phyloP scores from a whole-genome alignment of 2,329 filamentous ascomycete genomes.

The Hymenoscyphus repandus region DNA sequence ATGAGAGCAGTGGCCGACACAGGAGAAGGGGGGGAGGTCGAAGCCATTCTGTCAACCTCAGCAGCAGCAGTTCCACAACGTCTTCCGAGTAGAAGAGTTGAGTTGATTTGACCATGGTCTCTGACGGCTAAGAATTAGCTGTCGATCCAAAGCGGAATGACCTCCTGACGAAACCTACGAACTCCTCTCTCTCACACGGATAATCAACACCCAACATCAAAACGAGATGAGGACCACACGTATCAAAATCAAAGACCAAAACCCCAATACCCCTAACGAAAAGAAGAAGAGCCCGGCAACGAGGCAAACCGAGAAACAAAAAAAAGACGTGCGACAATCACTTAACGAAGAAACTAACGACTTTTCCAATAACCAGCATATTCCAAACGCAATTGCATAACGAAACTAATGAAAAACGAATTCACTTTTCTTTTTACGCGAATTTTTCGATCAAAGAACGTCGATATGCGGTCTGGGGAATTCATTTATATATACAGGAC shows the following conservation, averaged over 20 bases:
- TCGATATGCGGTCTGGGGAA: constrained; percentile 20
- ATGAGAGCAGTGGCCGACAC: constrained; percentile 30
- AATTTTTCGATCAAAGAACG: neutral
- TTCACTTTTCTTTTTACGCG: constrained; percentile 8
- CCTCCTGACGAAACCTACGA: neutral
- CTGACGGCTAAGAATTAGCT: constrained; percentile 26
- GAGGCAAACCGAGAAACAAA: constrained; percentile 6
- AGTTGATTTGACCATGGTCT: constrained; percentile 15
- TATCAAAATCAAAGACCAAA: neutral
- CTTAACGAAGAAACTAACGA: constrained; percentile 18
- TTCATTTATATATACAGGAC: constrained; percentile 29
- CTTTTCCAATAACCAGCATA: constrained; percentile 1
- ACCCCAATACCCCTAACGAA: constrained; percentile 3
- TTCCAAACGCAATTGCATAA: constrained; percentile 10
- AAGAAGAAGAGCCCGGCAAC: constrained; percentile 18
- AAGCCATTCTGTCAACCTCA: constrained; percentile 31
- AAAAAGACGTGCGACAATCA: constrained; percentile 10
- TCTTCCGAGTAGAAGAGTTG: constrained; percentile 27
- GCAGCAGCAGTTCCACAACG: constrained; percentile 32
- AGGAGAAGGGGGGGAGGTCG: constrained; percentile 25
- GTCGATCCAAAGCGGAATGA: constrained; percentile 1
- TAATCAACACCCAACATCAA: neutral
- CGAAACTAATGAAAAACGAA: constrained; percentile 19
- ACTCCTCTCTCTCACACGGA: neutral
- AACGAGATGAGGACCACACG: constrained; percentile 2